A percentile compares a stretch with the other conserved stretches of the same genome.
Evolutionary conservation across 257 asterid genomes (phyloP).

Genomic region (Solanum dulcamara): DNA sequence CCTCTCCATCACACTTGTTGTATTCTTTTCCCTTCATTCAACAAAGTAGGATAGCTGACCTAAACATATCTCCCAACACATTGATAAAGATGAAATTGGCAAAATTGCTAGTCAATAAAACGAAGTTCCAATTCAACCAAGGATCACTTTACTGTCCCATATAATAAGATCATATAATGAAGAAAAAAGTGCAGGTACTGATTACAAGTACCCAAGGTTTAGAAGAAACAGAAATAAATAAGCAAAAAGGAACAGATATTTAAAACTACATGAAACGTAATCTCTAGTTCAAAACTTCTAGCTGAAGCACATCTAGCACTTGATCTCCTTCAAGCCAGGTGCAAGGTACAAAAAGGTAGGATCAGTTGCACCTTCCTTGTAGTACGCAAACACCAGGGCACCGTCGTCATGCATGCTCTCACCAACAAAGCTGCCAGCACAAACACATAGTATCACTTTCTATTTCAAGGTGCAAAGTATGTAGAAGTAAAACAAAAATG

Average conservation of each 20-base stretch:
- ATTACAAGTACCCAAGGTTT: background rate
- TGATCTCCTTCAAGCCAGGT: conserved; percentile 73
- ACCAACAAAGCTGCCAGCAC: conserved; percentile 57
- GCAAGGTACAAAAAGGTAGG: conserved; percentile 82
- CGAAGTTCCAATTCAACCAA: background rate
- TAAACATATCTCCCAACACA: background rate
- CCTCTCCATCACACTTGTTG: background rate
- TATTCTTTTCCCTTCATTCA: background rate
- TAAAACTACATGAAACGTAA: background rate
- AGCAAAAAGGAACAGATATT: background rate
- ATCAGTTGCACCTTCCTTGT: conserved; percentile 72
- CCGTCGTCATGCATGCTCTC: conserved; percentile 77
- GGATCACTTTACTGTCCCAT: background rate
- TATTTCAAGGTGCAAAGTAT: background rate
- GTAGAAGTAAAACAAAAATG: background rate
- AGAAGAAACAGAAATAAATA: background rate
- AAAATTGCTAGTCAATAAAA: background rate
- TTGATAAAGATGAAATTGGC: background rate
- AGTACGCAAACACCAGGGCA: conserved; percentile 72
- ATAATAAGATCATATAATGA: background rate
- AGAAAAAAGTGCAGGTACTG: background rate
- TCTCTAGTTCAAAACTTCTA: background rate
- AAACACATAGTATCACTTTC: background rate
- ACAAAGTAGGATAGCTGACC: background rate
- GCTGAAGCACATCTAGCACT: conserved; percentile 34